These are phyloP conservation scores for Acorus calamus DNA, from an alignment of 106 monocot genomes.

Conservation along the genomic window DNA sequence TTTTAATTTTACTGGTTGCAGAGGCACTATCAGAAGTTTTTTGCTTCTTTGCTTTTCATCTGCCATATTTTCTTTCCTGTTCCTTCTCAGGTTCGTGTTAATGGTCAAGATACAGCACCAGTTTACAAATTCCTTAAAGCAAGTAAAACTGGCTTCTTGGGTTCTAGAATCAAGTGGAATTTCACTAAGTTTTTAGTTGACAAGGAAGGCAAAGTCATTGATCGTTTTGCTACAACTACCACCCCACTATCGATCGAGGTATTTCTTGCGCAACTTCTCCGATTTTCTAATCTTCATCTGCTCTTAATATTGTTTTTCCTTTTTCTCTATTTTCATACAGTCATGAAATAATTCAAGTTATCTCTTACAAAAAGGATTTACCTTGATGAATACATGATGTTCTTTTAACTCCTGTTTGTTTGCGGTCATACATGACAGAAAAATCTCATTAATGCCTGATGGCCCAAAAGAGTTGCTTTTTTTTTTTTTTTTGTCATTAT, in stretches of 20 bases:
- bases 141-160: slow-evolving; percentile 52
- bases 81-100: slow-evolving; percentile 57
- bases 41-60: background rate
- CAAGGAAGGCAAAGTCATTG: slow-evolving; percentile 60
- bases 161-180: slow-evolving; percentile 82
- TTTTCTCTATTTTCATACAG: too few species aligned
- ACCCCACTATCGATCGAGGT: slow-evolving; percentile 68
- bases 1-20: background rate
- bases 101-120: slow-evolving; percentile 59
- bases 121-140: slow-evolving; percentile 76
- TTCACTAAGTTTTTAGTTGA: slow-evolving; percentile 87
- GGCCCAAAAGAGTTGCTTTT: too few species aligned
- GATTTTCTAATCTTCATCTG: too few species aligned
- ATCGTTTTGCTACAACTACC: slow-evolving; percentile 47
- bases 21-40: background rate
- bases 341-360: too few species aligned
- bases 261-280: background rate
- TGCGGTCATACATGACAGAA: too few species aligned
- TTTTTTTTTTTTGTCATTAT: too few species aligned
- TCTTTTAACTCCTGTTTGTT: too few species aligned
- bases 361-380: too few species aligned
- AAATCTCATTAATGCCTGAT: too few species aligned
- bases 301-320: too few species aligned
- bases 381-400: too few species aligned
- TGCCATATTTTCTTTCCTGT: background rate